A percentile compares a stretch with the other conserved stretches of the same genome.
These are phyloP conservation scores for Dichomitus squalens DNA, from an alignment of 1,284 basidiomycete genomes.

Conservation along the genomic window DNA sequence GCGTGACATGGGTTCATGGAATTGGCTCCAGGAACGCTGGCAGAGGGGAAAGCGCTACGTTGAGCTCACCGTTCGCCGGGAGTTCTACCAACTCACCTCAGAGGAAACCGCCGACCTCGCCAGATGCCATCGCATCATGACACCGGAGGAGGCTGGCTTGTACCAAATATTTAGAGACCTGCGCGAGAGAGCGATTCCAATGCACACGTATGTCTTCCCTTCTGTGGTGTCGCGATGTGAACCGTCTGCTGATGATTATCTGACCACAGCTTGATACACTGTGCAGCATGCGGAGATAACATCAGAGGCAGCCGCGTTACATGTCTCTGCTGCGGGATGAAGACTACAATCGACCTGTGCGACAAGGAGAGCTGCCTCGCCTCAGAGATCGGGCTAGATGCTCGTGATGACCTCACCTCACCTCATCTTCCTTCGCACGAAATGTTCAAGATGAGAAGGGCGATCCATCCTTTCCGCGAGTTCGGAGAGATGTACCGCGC, in stretches of 20 bases:
- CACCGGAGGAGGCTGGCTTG: background rate
- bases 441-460: conserved; percentile 1
- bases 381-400: background rate
- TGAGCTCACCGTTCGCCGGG: background rate
- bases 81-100: background rate
- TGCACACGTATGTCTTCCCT: background rate
- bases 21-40: background rate
- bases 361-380: background rate
- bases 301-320: conserved; percentile 2
- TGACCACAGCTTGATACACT: background rate
- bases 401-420: background rate
- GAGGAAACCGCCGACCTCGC: conserved; percentile 1
- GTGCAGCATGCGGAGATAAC: background rate
- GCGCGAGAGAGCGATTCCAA: background rate
- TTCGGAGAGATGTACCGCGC: background rate
- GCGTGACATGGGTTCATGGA: background rate
- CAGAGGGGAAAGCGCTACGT: background rate
- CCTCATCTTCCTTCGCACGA: conserved; percentile 5
- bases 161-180: background rate
- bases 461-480: background rate
- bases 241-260: background rate
- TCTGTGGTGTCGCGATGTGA: background rate
- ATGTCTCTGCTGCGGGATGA: conserved; percentile 4
- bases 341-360: conserved; percentile 4
- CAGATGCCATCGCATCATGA: background rate